Evolutionary conservation across 257 asterid genomes (phyloP), one percentile per base, ranked within the genome.

Genomic region (Rhazya stricta): DNA sequence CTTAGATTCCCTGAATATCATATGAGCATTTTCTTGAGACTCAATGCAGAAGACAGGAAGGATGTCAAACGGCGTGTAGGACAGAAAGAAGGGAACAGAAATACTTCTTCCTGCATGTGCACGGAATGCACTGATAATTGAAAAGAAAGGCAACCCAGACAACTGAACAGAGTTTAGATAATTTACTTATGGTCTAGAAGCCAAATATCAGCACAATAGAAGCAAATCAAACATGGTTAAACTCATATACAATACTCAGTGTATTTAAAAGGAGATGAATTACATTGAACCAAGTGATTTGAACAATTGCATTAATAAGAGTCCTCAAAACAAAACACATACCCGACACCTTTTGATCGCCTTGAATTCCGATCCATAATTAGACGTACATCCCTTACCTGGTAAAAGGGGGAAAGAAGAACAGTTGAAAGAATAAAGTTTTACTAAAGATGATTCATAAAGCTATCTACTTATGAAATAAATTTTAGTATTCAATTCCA

Each of bases 311-410:
- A 66, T 18, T 50, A 32, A 53, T 46, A 53, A 32, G 23, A 71
- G n/a, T 30, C 54, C 67, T 11, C 12, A 57, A 41, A 43, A 13
- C 71, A 53, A 37, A 71, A 42, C 74, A 81, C 97, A 74, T 92
- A 95, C 99, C 99, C 98, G 41, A 95, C 99, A 86, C 99, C 99
- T 84, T 95, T 95, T 57, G 99, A 95, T 70, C 97, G 85, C 85
- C 98, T 91, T 42, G 99, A 92, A 83, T 95, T 95, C 32, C 99
- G 87, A 83, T 95, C 99, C 99, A 95, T 95, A 76, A 95, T 95
- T 51, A 95, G 85, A 63, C 96, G 89, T 18, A 92, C 99, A 86
- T 95, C 98, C 86, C 99, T 92, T 43, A 94, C 99, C 99, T 92
- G 84, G 76, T 82, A 51, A 79, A 25, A 25, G 41, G 43, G 34